Evolutionary conservation across 345 rosid species (phyloP).

Genomic region (Psidium guajava): DNA sequence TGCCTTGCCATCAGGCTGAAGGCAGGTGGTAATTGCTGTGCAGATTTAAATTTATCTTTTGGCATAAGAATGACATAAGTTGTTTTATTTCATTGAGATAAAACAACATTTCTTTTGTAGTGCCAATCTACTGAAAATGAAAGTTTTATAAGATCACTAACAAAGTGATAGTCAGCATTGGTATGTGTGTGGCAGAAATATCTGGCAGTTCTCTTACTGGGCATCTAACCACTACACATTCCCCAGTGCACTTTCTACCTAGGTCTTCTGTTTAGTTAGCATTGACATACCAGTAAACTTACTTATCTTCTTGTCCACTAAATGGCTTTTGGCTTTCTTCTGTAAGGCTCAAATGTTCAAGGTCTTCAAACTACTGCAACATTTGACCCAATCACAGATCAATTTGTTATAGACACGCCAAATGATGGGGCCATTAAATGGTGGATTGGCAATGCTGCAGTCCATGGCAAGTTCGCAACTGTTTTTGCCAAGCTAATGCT

Average conservation of each 20-base stretch:
- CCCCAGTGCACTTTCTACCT: background rate
- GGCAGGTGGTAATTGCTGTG: background rate
- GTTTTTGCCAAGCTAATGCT: conserved; percentile 82
- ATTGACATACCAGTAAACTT: background rate
- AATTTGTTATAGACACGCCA: conserved; percentile 74
- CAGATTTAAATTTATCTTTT: background rate
- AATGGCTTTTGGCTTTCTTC: conserved; percentile 3
- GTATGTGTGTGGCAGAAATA: background rate
- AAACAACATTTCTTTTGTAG: background rate
- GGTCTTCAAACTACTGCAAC: conserved; percentile 87
- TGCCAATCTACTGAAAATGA: background rate
- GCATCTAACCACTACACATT: background rate
- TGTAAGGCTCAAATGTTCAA: conserved; percentile 84
- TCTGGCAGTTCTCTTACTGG: background rate
- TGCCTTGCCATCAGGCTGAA: background rate
- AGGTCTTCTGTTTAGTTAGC: background rate
- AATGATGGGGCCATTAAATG: conserved; percentile 96
- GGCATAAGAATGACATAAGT: background rate
- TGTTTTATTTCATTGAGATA: background rate
- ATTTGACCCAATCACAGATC: conserved; percentile 74
- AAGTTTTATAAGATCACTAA: background rate
- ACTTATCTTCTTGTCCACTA: background rate
- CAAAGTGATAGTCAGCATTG: background rate
- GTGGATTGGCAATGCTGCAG: conserved; percentile 99
- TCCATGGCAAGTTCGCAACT: conserved; percentile 90